A percentile compares a stretch with the other conserved stretches of the same genome.
Evolutionary conservation across 2,329 filamentous ascomycete genomes (phyloP).

Genomic region (Verticillium tricorpus): DNA sequence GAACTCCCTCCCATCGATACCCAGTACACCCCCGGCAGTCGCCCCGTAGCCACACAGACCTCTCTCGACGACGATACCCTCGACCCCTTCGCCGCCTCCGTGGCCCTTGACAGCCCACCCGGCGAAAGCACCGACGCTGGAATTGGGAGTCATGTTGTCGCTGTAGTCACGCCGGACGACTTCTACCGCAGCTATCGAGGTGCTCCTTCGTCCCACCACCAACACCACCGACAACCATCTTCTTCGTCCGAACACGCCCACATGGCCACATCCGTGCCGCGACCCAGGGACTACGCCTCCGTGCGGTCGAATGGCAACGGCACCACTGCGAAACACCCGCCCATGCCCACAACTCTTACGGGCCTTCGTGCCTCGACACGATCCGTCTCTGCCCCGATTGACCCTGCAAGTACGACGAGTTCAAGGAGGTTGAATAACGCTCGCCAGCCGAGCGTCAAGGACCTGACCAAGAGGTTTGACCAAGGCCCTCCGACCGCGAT

Average conservation of each 20-base stretch:
- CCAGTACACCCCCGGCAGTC: constrained; percentile 15
- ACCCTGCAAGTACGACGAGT: constrained; percentile 29
- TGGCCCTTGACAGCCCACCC: constrained; percentile 13
- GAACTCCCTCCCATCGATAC: constrained; percentile 13
- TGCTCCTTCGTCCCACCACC: constrained; percentile 13
- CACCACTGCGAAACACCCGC: constrained; percentile 42
- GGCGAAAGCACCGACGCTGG: constrained; percentile 13
- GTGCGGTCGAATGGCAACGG: constrained; percentile 48
- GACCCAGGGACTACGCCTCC: constrained; percentile 34
- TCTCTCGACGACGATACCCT: constrained; percentile 9
- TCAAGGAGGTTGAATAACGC: constrained; percentile 23
- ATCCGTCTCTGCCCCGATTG: constrained; percentile 53
- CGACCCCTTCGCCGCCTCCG: constrained; percentile 16
- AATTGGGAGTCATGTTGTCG: constrained; percentile 29
- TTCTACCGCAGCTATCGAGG: constrained; percentile 49
- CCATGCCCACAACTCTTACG: constrained; percentile 32
- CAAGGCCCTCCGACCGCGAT: constrained; percentile 40
- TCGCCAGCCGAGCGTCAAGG: constrained; percentile 67
- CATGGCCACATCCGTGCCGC: constrained; percentile 32
- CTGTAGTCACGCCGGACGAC: constrained; percentile 46
- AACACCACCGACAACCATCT: constrained; percentile 7
- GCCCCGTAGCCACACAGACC: constrained; percentile 12
- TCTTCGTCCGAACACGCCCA: constrained; percentile 21
- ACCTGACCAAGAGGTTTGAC: constrained; percentile 76
- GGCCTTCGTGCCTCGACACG: constrained; percentile 39